Conservation (phyloP, 2,329 filamentous ascomycete species). For the Arthrinium puccinioides region DNA sequence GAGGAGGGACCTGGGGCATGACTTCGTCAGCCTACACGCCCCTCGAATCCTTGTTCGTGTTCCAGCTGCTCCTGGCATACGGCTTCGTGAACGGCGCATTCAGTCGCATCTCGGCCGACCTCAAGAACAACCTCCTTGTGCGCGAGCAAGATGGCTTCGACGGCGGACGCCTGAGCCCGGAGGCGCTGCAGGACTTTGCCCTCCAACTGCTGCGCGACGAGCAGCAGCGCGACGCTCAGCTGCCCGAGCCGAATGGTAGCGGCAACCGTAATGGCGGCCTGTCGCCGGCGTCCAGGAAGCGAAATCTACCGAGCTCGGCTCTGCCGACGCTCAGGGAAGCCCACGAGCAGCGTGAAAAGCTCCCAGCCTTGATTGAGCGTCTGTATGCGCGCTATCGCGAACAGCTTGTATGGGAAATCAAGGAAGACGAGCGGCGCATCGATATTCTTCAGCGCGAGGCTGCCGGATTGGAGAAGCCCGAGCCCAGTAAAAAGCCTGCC, state of each 20-base stretch:
- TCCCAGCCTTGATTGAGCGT: constrained; percentile 33
- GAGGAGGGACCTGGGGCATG: constrained; percentile 50
- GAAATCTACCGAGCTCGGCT: constrained; percentile 62
- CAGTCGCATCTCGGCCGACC: constrained; percentile 62
- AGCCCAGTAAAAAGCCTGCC: constrained; percentile 14
- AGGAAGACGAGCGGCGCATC: constrained; percentile 65
- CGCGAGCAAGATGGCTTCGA: constrained; percentile 66
- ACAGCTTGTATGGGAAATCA: constrained; percentile 61
- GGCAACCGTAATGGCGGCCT: constrained; percentile 30
- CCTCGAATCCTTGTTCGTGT: constrained; percentile 79
- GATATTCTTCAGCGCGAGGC: constrained; percentile 61
- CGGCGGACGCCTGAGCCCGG: constrained; percentile 63
- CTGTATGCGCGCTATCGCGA: constrained; percentile 71
- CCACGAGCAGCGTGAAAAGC: constrained; percentile 38
- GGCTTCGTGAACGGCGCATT: constrained; percentile 62
- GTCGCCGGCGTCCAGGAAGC: constrained; percentile 59
- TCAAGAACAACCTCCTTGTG: constrained; percentile 68
- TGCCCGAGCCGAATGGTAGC: constrained; percentile 27
- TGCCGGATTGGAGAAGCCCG: constrained; percentile 54
- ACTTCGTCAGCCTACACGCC: constrained; percentile 63
- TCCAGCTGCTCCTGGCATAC: constrained; percentile 67
- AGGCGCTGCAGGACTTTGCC: constrained; percentile 74
- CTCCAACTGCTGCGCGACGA: constrained; percentile 70
- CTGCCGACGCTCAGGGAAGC: constrained; percentile 60
- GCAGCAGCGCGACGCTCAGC: constrained; percentile 43